Evolutionary conservation across 352 stramenopile genomes (phyloP).

Genomic region (Globisporangium canariense): DNA sequence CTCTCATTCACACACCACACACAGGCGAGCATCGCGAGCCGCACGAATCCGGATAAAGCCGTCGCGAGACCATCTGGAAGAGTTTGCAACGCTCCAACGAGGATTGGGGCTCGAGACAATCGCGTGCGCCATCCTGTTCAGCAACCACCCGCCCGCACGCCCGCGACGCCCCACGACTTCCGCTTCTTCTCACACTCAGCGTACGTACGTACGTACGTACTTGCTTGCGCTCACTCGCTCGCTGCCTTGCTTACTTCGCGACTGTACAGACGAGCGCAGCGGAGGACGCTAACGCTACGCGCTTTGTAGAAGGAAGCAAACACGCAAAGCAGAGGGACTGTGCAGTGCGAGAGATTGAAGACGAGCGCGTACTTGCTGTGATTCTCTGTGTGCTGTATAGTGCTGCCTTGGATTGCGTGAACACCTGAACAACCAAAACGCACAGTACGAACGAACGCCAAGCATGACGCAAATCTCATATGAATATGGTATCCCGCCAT

Average conservation of each 20-base stretch:
- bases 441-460: not conserved
- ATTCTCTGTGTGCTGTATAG: not conserved
- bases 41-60: not conserved
- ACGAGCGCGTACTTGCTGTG: not conserved
- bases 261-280: not conserved
- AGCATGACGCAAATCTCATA: conserved; percentile 18
- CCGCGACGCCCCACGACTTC: not conserved
- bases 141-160: not conserved
- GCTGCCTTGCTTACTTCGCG: not conserved
- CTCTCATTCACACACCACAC: not conserved
- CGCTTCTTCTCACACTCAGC: not conserved
- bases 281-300: not conserved
- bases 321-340: not conserved
- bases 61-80: not conserved
- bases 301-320: not conserved
- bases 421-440: not conserved
- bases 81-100: not conserved
- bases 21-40: not conserved
- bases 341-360: not conserved
- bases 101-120: conserved; percentile 1
- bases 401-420: not conserved
- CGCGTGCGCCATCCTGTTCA: not conserved
- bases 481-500: conserved; percentile 4
- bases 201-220: not conserved
- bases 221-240: not conserved